phyloP scores from a whole-genome alignment of 768 basidiomycete genomes.

The Leccinum subgranulosum region DNA sequence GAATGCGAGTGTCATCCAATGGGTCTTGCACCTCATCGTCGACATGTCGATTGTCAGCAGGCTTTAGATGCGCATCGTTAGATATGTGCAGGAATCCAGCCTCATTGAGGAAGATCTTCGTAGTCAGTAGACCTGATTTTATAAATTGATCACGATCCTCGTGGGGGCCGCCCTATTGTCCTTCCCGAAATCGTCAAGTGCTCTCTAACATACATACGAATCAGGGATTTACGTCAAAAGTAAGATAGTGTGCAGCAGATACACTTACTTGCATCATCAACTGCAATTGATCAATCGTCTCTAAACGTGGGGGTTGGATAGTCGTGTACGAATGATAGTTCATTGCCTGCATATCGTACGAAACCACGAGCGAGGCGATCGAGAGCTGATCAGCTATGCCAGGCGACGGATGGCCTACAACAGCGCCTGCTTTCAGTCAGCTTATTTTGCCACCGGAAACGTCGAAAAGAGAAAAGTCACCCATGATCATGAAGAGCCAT shows the following conservation, averaged over 20 bases:
- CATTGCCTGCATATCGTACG: conserved; percentile 42
- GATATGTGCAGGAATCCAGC: conserved; percentile 84
- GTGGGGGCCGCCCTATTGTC: conserved; percentile 14
- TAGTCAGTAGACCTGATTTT: conserved; percentile 72
- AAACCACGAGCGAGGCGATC: conserved; percentile 57
- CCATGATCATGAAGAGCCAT: conserved; percentile 36
- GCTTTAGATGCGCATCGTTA: conserved; percentile 63
- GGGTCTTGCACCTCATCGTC: conserved; percentile 80
- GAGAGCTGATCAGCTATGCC: conserved; percentile 53
- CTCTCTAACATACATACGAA: conserved; percentile 31
- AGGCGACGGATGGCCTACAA: conserved; percentile 62
- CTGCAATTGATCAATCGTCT: conserved; percentile 44
- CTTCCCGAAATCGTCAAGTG: conserved; percentile 8
- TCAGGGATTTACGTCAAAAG: conserved; percentile 8
- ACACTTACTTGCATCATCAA: conserved; percentile 36
- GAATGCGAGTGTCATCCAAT: conserved; percentile 92
- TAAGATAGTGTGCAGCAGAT: conserved; percentile 28
- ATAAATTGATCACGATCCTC: conserved; percentile 68
- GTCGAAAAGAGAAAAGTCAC: conserved; percentile 5
- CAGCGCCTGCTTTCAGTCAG: conserved; percentile 42
- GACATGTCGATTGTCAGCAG: conserved; percentile 53
- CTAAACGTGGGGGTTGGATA: conserved; percentile 46
- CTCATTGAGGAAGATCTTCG: conserved; percentile 88
- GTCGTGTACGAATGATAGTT: conserved; percentile 42
- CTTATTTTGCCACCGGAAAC: background rate